phyloP scores from a whole-genome alignment of 208 protist genomes.

The Blastocrithidia nonstop region DNA sequence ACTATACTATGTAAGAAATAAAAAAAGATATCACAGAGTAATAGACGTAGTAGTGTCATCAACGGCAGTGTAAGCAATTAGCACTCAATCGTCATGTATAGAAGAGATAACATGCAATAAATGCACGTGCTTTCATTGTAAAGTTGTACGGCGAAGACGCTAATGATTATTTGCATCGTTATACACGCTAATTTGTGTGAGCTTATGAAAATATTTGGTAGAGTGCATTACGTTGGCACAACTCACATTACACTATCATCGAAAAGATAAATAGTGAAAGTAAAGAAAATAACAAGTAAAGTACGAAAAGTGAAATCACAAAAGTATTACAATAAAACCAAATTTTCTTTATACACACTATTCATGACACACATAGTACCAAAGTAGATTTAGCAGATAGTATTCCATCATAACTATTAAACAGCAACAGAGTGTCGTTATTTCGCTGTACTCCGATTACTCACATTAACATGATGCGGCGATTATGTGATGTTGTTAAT shows the following conservation, averaged over 20 bases:
- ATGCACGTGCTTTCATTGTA: constrained; percentile 11
- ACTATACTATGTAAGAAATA: too few species aligned
- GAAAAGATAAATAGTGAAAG: too few species aligned
- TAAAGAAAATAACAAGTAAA: not conserved
- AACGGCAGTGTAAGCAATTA: too few species aligned
- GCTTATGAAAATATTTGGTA: constrained; percentile 34
- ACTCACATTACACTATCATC: too few species aligned
- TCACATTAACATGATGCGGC: constrained; percentile 30
- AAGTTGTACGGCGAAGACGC: constrained; percentile 67
- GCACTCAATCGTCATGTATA: too few species aligned
- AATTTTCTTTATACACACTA: constrained; percentile 65
- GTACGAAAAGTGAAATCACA: not conserved
- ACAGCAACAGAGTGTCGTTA: constrained; percentile 17
- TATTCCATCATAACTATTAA: constrained; percentile 29
- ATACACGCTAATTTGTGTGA: constrained; percentile 30
- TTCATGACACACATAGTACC: constrained; percentile 73
- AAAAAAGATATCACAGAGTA: too few species aligned
- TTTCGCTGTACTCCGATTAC: constrained; percentile 76
- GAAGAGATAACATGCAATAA: too few species aligned
- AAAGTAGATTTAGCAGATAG: constrained; percentile 33
- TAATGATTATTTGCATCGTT: constrained; percentile 15
- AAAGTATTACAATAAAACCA: constrained; percentile 21
- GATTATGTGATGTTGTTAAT: constrained; percentile 28
- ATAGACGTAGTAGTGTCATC: too few species aligned
- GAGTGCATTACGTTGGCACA: too few species aligned